Evolutionary conservation across 306 rosid genomes (phyloP), one percentile per base, ranked within the genome.

Genomic region (Mimosa pudica): DNA sequence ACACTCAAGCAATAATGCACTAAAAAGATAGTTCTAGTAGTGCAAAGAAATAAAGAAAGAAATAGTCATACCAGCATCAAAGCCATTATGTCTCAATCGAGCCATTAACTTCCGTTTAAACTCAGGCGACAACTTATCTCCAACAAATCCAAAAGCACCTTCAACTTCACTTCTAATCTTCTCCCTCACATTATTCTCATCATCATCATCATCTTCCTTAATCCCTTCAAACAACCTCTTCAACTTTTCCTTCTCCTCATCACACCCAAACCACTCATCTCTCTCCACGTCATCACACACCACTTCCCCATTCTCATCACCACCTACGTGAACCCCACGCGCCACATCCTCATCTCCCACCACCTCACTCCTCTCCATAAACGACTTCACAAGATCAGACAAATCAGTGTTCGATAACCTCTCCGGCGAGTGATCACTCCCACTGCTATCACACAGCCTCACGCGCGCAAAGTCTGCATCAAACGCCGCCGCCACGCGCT

Each of bases 31-130:
- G 30, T 24, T 24, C 30, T 24, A 24, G 30, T 24, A 24, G 0
- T 1, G 16, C 35, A 66, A 70, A 47, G 68, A 32, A 2, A 1
- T 30, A 66, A 2, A 54, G 57, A 67, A 70, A 48, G 69, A 24
- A 33, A 10, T 6, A 77, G 92, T 87, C 38, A 95, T 38, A 95
- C 99, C 99, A 11, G 97, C 97, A 85, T 95, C 99, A 65, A 93
- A 87, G 51, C 97, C 94, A 70, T 71, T 86, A 3, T 83, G 86
- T 1, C 99, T 81, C 64, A 95, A 84, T 13, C 58, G 87, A 64
- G 90, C 60, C 97, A 93, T 91, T 77, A 95, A 80, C 17, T 58
- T 36, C 30, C 99, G 89, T 78, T 93, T 95, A 71, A 88, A 88
- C 17, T 68, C 89, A 0, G 42, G 82, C 8, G 83, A 81, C 13